A percentile compares a stretch with the other conserved stretches of the same genome.
Evolutionary conservation across 352 stramenopile species (phyloP).

Genomic region (Phytopythium mirpurense): DNA sequence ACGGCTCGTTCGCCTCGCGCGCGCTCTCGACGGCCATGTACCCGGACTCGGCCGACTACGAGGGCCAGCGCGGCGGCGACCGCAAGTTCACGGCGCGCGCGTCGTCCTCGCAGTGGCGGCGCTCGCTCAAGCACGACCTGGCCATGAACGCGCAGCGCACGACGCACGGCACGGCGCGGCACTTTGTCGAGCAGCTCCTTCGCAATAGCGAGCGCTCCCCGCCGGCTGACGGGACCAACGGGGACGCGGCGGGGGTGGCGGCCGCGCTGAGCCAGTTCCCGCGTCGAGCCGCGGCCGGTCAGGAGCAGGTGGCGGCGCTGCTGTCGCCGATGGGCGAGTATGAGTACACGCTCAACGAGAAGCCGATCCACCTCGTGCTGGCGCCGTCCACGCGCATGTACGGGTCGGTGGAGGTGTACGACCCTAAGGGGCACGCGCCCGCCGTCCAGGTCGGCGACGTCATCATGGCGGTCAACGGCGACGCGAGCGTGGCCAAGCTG

Average conservation of each 20-base stretch:
- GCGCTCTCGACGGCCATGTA: conserved; percentile 72
- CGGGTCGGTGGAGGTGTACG: conserved; percentile 68
- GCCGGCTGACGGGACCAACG: background rate
- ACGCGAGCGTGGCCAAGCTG: conserved; percentile 35
- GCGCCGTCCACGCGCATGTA: conserved; percentile 70
- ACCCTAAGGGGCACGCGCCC: conserved; percentile 39
- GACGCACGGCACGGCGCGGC: conserved; percentile 12
- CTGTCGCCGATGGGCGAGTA: conserved; percentile 58
- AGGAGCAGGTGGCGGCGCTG: conserved; percentile 1
- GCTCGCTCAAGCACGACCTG: conserved; percentile 50
- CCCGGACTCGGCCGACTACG: conserved; percentile 56
- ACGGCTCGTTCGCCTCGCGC: conserved; percentile 55
- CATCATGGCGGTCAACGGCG: conserved; percentile 60
- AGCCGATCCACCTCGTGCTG: conserved; percentile 42
- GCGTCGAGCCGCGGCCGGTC: background rate
- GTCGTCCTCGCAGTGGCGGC: conserved; percentile 63
- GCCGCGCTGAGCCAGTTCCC: conserved; percentile 3
- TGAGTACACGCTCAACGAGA: conserved; percentile 44
- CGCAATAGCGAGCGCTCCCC: background rate
- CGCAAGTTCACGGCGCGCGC: conserved; percentile 43
- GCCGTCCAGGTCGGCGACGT: conserved; percentile 58
- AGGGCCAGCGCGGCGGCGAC: conserved; percentile 17
- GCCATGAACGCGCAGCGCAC: conserved; percentile 26
- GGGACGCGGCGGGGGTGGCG: background rate
- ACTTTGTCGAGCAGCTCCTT: conserved; percentile 25